Base-by-base conservation (phyloP, 495 filamentous ascomycete genomes). In the Penicillium subrubescens region DNA sequence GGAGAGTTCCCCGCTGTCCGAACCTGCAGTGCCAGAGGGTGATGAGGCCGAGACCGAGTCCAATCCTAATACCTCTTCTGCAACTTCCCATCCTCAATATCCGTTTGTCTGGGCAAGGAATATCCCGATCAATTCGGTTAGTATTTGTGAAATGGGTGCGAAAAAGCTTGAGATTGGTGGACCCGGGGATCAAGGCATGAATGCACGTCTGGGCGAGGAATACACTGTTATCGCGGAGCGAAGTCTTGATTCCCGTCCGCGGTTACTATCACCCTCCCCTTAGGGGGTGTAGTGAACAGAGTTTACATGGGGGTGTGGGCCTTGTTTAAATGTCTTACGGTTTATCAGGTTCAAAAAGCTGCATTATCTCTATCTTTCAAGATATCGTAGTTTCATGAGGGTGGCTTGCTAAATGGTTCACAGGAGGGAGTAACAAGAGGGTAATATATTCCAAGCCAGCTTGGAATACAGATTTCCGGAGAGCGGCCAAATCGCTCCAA, bases 141-240 rank as follows among this genome's bases (percentile, higher is more conserved):
- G 82, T 34, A 88, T 96, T 55, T 94, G 89, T 70, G 84, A 84
- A 74, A 93, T 94, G 91, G 91, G 91, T 1, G 90, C 91, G 44
- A 87, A 86, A 80, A 85, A 85, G 68, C 70, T 84, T 21, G 75
- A 84, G 59, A 68, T 64, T 2, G 57, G 67, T 25, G 60, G 52
- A 11, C 39, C 63, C 8, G 68, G 72, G 34, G 66, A 68, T 31
- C 60, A 63, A 46, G 72, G 63, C 33, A 57, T 76, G 64, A 77
- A 75, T 60, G 67, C 59, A 25, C 72, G 80, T 6, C 57, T 83
- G 23, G 73, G 80, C 21, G 78, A 82, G 67, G 71, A 80, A 58
- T 84, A 84, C 60, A 68, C 43, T 5, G 74, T 79, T 56, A 67
- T 84, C 58, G 76, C 74, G 3, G 66, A 81, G 63, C 73, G 72